Base-by-base conservation (phyloP, 371 early-diverging fungal species). In the Mucor indicus region DNA sequence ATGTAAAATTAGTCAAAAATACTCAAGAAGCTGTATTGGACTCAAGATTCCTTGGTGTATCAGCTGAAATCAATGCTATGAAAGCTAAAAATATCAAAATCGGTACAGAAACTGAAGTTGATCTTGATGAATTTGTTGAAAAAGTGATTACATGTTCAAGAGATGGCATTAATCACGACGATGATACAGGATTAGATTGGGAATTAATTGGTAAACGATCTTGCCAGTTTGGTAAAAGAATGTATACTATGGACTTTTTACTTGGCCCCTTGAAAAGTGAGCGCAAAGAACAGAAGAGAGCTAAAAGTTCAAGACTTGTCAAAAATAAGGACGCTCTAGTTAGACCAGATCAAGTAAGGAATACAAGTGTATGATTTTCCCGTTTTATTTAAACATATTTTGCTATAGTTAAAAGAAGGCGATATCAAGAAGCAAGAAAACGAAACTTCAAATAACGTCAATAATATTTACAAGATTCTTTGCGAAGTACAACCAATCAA, bases 21-120 rank as follows among this genome's bases (percentile, higher is more conserved):
- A 80, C 92, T 0, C 81, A 87, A n/a, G 96, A 96, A 73, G 96
- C 95, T 15, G 79, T 89, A 1, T 74, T 94, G 35, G 96, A 96
- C 75, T 85, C 93, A 8, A 72, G 77, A 22, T 62, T 93, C 1
- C 67, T 94, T 16, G 74, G 85, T 6, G 43, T 83, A 20, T 78
- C 90, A 0, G 86, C 93, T 1, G 89, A 88, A 46, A 52, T 93
- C 19, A 82, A 84, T 37, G 79, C 82, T 8, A 81, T 89, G 63
- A 90, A 89, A 48, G 86, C 89, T 4, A 82, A 84, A 43, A 81
- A 83, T 36, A 67, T 93, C 60, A 79, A 80, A 16, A 67, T 92
- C 35, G 60, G 60, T n/a, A 85, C 84, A 37, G 75, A 76, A 17
- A 75, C 79, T 7, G 71, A 78, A 6, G 88, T 92, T 45, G 87